Percentiles rank a stretch among this genome's conserved stretches.
phyloP scores from a whole-genome alignment of 140 eudicot species.

The Anethum foeniculum region DNA sequence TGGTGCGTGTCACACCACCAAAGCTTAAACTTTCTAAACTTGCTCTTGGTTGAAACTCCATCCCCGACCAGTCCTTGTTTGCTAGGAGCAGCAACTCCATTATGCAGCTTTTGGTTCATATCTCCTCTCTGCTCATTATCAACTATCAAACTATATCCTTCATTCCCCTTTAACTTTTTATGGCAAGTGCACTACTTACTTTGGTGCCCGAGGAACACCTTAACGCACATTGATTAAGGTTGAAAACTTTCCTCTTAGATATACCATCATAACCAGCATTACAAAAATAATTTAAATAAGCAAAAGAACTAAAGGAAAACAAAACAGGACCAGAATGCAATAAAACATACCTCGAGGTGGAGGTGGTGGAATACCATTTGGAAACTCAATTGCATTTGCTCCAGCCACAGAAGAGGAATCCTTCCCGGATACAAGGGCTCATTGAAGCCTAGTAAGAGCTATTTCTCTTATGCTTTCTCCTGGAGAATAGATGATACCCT shows the following conservation, averaged over 20 bases:
- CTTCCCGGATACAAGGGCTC: slow-evolving; percentile 45
- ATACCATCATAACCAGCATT: slow-evolving; percentile 38
- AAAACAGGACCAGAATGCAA: neutral
- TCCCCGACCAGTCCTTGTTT: slow-evolving; percentile 4
- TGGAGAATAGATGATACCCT: slow-evolving; percentile 50
- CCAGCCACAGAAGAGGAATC: slow-evolving; percentile 20
- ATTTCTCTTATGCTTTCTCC: slow-evolving; percentile 54
- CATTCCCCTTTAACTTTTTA: slow-evolving; percentile 25
- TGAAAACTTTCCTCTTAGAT: slow-evolving; percentile 58
- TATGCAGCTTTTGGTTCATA: slow-evolving; percentile 12
- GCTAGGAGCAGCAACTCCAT: slow-evolving; percentile 10
- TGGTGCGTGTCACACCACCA: slow-evolving; percentile 43
- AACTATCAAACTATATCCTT: slow-evolving; percentile 31
- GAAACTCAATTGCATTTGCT: slow-evolving; percentile 39
- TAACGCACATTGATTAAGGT: slow-evolving; percentile 46
- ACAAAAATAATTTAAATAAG: neutral
- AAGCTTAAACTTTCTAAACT: slow-evolving; percentile 39
- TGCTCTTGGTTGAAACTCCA: slow-evolving; percentile 22
- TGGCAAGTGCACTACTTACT: slow-evolving; percentile 7
- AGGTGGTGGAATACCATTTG: slow-evolving; percentile 73
- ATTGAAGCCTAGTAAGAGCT: slow-evolving; percentile 59
- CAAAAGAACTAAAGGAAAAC: neutral
- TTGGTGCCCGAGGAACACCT: slow-evolving; percentile 21
- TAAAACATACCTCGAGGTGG: slow-evolving; percentile 71
- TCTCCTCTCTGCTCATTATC: slow-evolving; percentile 20